A percentile compares a stretch with the other conserved stretches of the same genome.
phyloP scores from a whole-genome alignment of 2,329 filamentous ascomycete genomes.

The Hypomyces perniciosus region DNA sequence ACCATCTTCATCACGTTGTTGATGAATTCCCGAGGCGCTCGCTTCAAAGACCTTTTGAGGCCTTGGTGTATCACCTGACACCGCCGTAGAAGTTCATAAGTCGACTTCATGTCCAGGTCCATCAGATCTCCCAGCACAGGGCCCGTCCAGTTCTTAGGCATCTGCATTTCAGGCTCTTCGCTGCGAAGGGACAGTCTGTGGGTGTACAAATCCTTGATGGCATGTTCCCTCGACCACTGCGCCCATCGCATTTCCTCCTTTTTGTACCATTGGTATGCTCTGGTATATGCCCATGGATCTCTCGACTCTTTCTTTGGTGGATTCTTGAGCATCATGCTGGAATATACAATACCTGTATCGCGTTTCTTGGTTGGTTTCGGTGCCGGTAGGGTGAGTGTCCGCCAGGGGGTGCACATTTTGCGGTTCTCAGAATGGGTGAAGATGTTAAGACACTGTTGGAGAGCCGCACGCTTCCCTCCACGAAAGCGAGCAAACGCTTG shows the following conservation, averaged over 20 bases:
- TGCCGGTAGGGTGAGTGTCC: slow-evolving; percentile 31
- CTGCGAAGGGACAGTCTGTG: slow-evolving; percentile 6
- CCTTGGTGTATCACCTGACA: slow-evolving; percentile 15
- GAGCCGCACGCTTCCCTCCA: slow-evolving; percentile 39
- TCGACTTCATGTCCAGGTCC: slow-evolving; percentile 21
- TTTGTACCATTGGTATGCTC: slow-evolving; percentile 19
- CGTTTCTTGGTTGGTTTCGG: slow-evolving; percentile 11
- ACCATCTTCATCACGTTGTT: slow-evolving; percentile 9
- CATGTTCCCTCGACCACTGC: slow-evolving; percentile 13
- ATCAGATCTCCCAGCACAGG: slow-evolving; percentile 16
- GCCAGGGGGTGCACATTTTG: slow-evolving; percentile 30
- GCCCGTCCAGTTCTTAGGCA: slow-evolving; percentile 21
- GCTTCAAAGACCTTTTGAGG: slow-evolving; percentile 13
- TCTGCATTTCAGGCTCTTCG: slow-evolving; percentile 17
- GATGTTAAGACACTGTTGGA: slow-evolving; percentile 37
- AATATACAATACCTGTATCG: slow-evolving; percentile 20
- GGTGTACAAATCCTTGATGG: slow-evolving; percentile 15
- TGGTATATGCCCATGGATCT: slow-evolving; percentile 23
- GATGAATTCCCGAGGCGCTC: slow-evolving; percentile 18
- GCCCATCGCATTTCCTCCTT: slow-evolving; percentile 18
- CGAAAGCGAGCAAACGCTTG: slow-evolving; percentile 30
- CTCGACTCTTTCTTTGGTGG: slow-evolving; percentile 19
- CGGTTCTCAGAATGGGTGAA: slow-evolving; percentile 34
- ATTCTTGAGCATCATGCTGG: slow-evolving; percentile 15
- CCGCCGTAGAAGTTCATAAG: slow-evolving; percentile 10